Percentiles rank a stretch among this genome's conserved stretches.
These are phyloP conservation scores for Echites panduratus DNA, from an alignment of 257 asterid species.

Conservation along the genomic window DNA sequence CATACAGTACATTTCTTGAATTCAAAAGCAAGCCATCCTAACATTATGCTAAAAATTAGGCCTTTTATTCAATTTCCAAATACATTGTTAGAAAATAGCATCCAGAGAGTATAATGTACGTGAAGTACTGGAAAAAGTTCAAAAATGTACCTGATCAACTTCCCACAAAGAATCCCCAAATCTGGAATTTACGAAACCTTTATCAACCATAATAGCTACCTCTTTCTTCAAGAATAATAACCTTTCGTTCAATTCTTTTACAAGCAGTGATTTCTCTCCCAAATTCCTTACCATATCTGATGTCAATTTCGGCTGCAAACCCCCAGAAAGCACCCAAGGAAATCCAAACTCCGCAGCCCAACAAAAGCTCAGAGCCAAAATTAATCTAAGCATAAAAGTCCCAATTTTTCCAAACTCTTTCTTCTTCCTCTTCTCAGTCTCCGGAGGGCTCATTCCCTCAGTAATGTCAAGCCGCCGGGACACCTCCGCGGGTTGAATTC, in stretches of 20 bases:
- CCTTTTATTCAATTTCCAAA: neutral
- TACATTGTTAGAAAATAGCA: neutral
- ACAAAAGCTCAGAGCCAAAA: conserved; percentile 35
- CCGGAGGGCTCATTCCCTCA: conserved; percentile 17
- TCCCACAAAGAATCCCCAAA: conserved; percentile 54
- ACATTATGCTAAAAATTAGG: neutral
- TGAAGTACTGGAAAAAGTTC: neutral
- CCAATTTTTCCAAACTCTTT: conserved; percentile 23
- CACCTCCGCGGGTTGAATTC: conserved; percentile 9
- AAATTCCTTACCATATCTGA: conserved; percentile 34
- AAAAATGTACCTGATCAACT: conserved; percentile 46
- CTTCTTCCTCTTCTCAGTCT: conserved; percentile 34
- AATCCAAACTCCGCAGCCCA: conserved; percentile 44
- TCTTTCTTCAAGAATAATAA: conserved; percentile 50
- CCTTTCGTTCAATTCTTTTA: conserved; percentile 36
- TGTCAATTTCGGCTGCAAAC: conserved; percentile 33
- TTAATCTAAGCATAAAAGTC: conserved; percentile 27
- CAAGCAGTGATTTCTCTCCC: conserved; percentile 40
- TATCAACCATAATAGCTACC: conserved; percentile 25
- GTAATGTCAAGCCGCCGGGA: conserved; percentile 33
- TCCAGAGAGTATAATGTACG: neutral
- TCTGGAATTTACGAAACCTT: conserved; percentile 34
- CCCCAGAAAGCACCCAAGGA: conserved; percentile 37
- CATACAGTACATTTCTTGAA: conserved; percentile 49
- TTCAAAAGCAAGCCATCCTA: conserved; percentile 64